Evolutionary conservation across 2,329 filamentous ascomycete genomes (phyloP).

Genomic region (Sporothrix sp.): DNA sequence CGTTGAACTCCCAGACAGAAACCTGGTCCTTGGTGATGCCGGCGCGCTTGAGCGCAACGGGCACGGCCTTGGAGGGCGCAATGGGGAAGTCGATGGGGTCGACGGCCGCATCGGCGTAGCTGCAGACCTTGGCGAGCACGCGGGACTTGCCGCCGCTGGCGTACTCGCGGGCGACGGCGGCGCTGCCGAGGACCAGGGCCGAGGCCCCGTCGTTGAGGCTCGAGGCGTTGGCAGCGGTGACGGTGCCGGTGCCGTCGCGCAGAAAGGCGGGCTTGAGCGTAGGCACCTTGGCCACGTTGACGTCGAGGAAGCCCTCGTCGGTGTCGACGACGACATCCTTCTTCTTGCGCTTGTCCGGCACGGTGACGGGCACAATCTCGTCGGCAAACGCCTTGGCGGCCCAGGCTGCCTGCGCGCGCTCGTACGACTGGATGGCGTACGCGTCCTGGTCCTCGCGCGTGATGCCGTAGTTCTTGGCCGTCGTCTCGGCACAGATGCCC

Average conservation of each 20-base stretch:
- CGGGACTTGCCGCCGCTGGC: constrained; percentile 54
- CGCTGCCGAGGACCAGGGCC: constrained; percentile 76
- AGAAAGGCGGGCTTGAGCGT: constrained; percentile 87
- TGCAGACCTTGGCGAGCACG: constrained; percentile 77
- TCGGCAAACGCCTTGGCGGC: constrained; percentile 72
- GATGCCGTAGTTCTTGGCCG: constrained; percentile 76
- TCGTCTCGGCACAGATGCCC: constrained; percentile 93
- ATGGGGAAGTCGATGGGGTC: constrained; percentile 91
- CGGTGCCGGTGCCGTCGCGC: constrained; percentile 72
- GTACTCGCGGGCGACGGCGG: constrained; percentile 69
- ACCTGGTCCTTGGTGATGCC: constrained; percentile 89
- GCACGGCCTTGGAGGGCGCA: constrained; percentile 84
- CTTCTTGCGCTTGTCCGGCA: constrained; percentile 60
- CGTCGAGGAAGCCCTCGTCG: constrained; percentile 81
- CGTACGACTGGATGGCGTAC: constrained; percentile 82
- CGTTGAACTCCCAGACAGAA: constrained; percentile 95
- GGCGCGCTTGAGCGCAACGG: constrained; percentile 76
- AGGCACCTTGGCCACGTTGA: constrained; percentile 78
- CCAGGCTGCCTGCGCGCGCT: constrained; percentile 86
- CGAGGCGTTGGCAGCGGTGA: constrained; percentile 90
- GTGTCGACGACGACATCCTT: constrained; percentile 64
- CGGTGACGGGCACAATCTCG: constrained; percentile 80
- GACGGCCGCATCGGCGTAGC: constrained; percentile 80
- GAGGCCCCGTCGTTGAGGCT: constrained; percentile 92
- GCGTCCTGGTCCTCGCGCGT: constrained; percentile 80